Evolutionary conservation across 176 grass and related monocot genomes (phyloP).

Genomic region (Saccharum officinarum): DNA sequence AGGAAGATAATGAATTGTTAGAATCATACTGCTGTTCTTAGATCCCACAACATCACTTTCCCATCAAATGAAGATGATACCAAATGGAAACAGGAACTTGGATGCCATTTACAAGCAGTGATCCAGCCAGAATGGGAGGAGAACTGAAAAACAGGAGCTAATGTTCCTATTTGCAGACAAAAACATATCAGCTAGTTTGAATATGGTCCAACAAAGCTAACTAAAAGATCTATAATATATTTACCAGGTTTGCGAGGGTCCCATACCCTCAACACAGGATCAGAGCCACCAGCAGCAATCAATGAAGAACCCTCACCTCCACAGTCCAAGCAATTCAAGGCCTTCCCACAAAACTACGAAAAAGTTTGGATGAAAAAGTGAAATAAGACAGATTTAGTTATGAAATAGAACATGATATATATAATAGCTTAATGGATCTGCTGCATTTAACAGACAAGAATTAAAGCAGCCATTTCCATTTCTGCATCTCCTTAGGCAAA

Average conservation of each 20-base stretch:
- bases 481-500: background rate
- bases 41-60: slow-evolving; percentile 99
- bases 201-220: slow-evolving; percentile 21
- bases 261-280: slow-evolving; percentile 88
- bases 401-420: background rate
- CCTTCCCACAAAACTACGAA: slow-evolving; percentile 80
- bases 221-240: slow-evolving; percentile 1
- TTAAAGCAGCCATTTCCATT: background rate
- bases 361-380: slow-evolving; percentile 7
- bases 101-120: slow-evolving; percentile 84
- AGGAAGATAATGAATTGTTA: slow-evolving; percentile 10
- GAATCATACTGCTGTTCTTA: slow-evolving; percentile 87
- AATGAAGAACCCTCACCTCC: slow-evolving; percentile 86
- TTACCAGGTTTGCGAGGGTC: slow-evolving; percentile 98
- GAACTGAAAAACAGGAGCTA: slow-evolving; percentile 91
- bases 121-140: slow-evolving; percentile 95
- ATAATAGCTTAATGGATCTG: background rate
- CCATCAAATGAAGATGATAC: slow-evolving; percentile 94
- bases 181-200: slow-evolving; percentile 19
- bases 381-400: slow-evolving; percentile 22
- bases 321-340: slow-evolving; percentile 85
- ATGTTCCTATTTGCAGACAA: slow-evolving; percentile 56
- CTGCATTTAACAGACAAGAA: background rate
- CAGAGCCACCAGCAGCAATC: slow-evolving; percentile 81
- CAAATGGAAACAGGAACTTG: slow-evolving; percentile 86